A percentile compares a stretch with the other conserved stretches of the same genome.
phyloP scores from a whole-genome alignment of 257 asterid genomes.

The Hygrophila difformis region DNA sequence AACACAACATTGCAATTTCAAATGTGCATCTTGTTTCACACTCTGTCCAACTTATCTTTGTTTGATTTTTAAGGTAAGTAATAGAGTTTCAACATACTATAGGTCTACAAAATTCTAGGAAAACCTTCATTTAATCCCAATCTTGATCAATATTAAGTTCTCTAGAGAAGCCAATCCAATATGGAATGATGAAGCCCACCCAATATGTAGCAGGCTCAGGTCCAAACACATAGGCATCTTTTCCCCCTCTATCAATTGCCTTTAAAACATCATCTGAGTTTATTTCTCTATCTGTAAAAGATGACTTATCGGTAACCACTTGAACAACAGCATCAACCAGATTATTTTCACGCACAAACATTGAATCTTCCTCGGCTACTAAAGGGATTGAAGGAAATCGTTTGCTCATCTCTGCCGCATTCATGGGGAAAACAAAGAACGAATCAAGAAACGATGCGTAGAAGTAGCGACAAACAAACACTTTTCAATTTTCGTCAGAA shows the following conservation, averaged over 20 bases:
- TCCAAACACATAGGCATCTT: slow-evolving; percentile 61
- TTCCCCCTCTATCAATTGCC: slow-evolving; percentile 94
- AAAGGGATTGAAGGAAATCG: slow-evolving; percentile 78
- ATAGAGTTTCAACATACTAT: too few relatives aligned
- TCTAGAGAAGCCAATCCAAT: slow-evolving; percentile 4
- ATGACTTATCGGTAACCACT: slow-evolving; percentile 44
- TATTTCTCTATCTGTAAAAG: slow-evolving; percentile 28
- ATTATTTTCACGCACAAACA: slow-evolving; percentile 66
- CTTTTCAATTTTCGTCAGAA: too few relatives aligned
- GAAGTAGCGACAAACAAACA: too few relatives aligned
- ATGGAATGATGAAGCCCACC: slow-evolving; percentile 41
- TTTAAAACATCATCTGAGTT: slow-evolving; percentile 45
- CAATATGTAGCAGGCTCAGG: slow-evolving; percentile 74
- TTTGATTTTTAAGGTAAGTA: too few relatives aligned
- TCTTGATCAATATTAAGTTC: neutral
- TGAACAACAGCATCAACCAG: slow-evolving; percentile 57
- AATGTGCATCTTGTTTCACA: slow-evolving; percentile 5
- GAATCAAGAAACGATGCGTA: neutral
- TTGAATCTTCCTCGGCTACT: slow-evolving; percentile 97
- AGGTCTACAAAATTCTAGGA: slow-evolving; percentile 10
- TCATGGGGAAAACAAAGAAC: neutral
- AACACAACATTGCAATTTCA: neutral
- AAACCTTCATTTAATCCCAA: neutral
- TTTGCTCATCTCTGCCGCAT: slow-evolving; percentile 54
- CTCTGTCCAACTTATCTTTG: neutral